Evolutionary conservation across 1,284 basidiomycete species (phyloP), one percentile per base, ranked within the genome.

Genomic region (Clitocybe nebularis): DNA sequence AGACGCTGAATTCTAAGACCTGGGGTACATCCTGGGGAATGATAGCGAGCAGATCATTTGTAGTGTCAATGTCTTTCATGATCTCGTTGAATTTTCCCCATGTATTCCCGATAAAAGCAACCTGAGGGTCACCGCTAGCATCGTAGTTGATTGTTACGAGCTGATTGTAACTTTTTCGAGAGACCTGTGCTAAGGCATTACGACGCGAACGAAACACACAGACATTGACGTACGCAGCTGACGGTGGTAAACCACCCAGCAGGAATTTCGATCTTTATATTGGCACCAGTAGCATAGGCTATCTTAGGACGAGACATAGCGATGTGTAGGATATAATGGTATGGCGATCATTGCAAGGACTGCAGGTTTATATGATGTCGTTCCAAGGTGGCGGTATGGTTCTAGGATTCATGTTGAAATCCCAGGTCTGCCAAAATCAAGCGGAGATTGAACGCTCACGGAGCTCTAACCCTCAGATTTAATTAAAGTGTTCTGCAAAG

Each of bases 231-330:
- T n/a, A n/a, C n/a, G n/a, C n/a, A n/a, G 32, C 41, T 44, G 37
- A 47, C 30, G 42, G 37, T 47, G 13, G 42, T 44, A 38, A 34
- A 46, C 45, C 45, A 46, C 5, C 40, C 45, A 22, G 29, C 14
- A 23, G 45, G 45, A 7, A 46, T 21, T 5, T 42, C 41, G 36
- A 46, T 37, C 32, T 46, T 38, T 26, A 46, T 36, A n/a, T 36
- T 36, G 22, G 34, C 39, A 5, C 41, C 41, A 22, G 30, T 46
- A 16, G 35, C 22, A 36, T 14, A 42, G 13, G 25, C n/a, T 21
- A 45, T 36, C 17, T 45, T 46, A 4, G 45, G 45, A 16, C 36
- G 40, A 38, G 45, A 46, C 45, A 46, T 46, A 29, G 24, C 16
- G 11, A n/a, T n/a, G 14, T 43, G 39, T 34, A 30, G 42, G 33